phyloP scores from a whole-genome alignment of 495 filamentous ascomycete species.

The Talaromyces ruber region DNA sequence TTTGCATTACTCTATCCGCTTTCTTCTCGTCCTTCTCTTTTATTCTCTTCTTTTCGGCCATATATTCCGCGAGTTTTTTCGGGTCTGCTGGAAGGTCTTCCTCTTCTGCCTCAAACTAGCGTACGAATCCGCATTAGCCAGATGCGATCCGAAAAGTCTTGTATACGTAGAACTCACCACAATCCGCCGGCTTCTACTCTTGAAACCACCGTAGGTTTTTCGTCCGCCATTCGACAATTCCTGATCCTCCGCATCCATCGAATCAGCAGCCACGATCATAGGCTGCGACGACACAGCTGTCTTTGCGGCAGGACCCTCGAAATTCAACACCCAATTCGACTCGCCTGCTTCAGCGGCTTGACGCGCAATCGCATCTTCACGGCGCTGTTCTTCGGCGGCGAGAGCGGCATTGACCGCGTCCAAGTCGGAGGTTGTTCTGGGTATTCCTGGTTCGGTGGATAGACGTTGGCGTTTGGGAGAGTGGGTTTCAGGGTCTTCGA shows the following conservation, averaged over 20 bases:
- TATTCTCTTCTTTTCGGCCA: not conserved
- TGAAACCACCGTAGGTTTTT: slow-evolving; percentile 30
- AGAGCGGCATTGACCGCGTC: slow-evolving; percentile 63
- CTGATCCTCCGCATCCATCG: slow-evolving; percentile 28
- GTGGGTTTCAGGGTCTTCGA: slow-evolving; percentile 19
- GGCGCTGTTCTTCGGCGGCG: slow-evolving; percentile 66
- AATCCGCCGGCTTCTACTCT: slow-evolving; percentile 21
- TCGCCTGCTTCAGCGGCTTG: slow-evolving; percentile 72
- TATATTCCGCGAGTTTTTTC: not conserved
- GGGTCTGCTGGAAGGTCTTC: not conserved
- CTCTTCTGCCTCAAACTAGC: not conserved
- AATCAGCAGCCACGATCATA: slow-evolving; percentile 25
- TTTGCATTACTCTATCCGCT: not conserved
- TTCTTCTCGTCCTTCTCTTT: not conserved
- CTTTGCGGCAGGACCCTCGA: slow-evolving; percentile 6
- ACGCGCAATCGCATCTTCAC: slow-evolving; percentile 58
- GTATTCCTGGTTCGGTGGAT: slow-evolving; percentile 18
- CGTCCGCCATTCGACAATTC: slow-evolving; percentile 24
- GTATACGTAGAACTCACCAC: not conserved
- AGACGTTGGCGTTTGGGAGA: slow-evolving; percentile 36
- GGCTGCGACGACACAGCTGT: slow-evolving; percentile 15
- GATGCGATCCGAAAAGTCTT: not conserved
- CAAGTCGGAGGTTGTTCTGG: slow-evolving; percentile 27
- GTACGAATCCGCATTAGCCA: not conserved
- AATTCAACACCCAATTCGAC: slow-evolving; percentile 73